These are phyloP conservation scores for Trichoderma simmonsii DNA, from an alignment of 2,329 filamentous ascomycete species.

Conservation along the genomic window DNA sequence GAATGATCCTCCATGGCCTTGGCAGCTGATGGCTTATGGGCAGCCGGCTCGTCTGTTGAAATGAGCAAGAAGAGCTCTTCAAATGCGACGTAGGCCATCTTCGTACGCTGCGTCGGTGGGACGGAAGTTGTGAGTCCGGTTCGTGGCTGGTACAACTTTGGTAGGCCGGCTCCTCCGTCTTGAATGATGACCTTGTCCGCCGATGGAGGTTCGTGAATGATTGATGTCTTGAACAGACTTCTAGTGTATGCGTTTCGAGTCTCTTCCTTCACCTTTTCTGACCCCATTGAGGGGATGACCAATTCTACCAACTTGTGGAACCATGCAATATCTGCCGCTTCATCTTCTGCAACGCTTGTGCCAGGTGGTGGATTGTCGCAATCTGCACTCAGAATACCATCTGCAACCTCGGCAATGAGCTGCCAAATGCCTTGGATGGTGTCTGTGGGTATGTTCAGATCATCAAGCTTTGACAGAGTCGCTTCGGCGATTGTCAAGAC, in stretches of 20 bases:
- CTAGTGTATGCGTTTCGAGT: slow-evolving; percentile 68
- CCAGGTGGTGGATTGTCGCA: slow-evolving; percentile 46
- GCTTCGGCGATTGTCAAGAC: slow-evolving; percentile 65
- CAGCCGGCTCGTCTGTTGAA: slow-evolving; percentile 38
- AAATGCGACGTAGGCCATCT: slow-evolving; percentile 77
- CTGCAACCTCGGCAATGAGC: slow-evolving; percentile 60
- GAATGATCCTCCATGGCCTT: slow-evolving; percentile 26
- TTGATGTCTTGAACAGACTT: slow-evolving; percentile 75
- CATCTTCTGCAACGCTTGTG: slow-evolving; percentile 60
- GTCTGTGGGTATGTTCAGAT: slow-evolving; percentile 43
- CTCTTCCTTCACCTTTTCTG: slow-evolving; percentile 60
- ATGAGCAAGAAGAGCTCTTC: slow-evolving; percentile 74
- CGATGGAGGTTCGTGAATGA: slow-evolving; percentile 65
- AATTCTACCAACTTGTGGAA: slow-evolving; percentile 68
- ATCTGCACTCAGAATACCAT: slow-evolving; percentile 67
- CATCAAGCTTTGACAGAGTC: slow-evolving; percentile 59
- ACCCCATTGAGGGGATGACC: slow-evolving; percentile 71
- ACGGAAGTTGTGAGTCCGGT: slow-evolving; percentile 71
- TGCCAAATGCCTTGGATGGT: slow-evolving; percentile 65
- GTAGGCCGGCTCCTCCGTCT: slow-evolving; percentile 51
- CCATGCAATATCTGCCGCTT: slow-evolving; percentile 75
- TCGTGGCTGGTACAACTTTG: slow-evolving; percentile 59
- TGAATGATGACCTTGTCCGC: slow-evolving; percentile 54
- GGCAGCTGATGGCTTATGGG: slow-evolving; percentile 37
- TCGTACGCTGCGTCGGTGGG: slow-evolving; percentile 59